Evolutionary conservation across 2,329 filamentous ascomycete species (phyloP), one percentile per base, ranked within the genome.

Genomic region (Davidsoniella australis): DNA sequence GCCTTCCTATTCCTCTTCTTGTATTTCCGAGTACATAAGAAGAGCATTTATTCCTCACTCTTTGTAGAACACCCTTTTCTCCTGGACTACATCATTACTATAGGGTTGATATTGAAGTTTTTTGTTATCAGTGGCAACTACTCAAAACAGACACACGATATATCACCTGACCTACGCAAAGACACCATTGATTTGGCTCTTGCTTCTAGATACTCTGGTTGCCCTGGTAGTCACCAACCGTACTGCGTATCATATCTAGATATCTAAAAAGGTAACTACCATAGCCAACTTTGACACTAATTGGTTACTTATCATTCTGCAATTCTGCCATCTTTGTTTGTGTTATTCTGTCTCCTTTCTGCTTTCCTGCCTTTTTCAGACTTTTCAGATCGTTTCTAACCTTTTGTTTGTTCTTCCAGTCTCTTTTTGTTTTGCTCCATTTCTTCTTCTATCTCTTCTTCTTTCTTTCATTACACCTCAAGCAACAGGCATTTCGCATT

Each of bases 1-100:
- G 46, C 41, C 46, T 48, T 49, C 45, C 46, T 52, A 41, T 52
- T 48, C 50, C 46, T 48, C 48, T 52, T 45, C 37, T 48, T 41
- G 29, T 45, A 48, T 52, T 52, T 49, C 26, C 46, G 18, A 24
- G 50, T 52, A 52, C 46, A 52, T 45, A 17, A 26, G 26, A 16
- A 20, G 36, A 40, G 36, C 17, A 42, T 41, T 37, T 10, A 29
- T 33, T 17, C 40, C 26, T 38, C n/a, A 9, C 29, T 33, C 29
- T 33, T 12, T 9, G 29, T 33, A 33, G 29, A 33, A 10, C 29
- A 33, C 8, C 29, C 1, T 33, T 33, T 33, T 12, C 17, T 17
- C 33, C 26, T 33, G 29, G 8, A 5, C 18, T n/a, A 18, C 16
- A 37, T 23, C 20, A 23, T 23, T 23, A 23, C 5, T 23, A 23